Base-by-base conservation (phyloP, 2,329 filamentous ascomycete species). In the Colletotrichum phormii region DNA sequence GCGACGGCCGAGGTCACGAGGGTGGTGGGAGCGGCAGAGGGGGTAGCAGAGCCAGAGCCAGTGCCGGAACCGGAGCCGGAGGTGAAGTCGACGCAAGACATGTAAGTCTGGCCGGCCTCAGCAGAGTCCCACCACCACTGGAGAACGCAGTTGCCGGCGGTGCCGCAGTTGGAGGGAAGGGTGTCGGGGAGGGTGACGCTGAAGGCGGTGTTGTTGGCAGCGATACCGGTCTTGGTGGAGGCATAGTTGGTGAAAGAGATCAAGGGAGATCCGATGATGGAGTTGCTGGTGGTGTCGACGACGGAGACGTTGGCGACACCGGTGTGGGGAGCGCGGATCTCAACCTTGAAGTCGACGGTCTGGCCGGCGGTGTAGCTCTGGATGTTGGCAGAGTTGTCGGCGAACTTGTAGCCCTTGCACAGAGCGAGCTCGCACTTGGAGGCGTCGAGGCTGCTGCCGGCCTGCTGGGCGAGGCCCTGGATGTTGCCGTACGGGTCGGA, bases 111-210 rank as follows among this genome's bases (percentile, higher is more conserved):
- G 72, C 87, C 77, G 74, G 89, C 86, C 73, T 82, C 83, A n/a
- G 80, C 78, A 2, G 89, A 89, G 75, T 90, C 84, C 90, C 90
- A 92, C 80, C 84, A 91, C 89, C 89, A 91, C 80, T 92, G 90
- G 59, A 92, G 83, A 5, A 88, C 79, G 64, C 83, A 85, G 74
- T 82, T 80, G 51, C 89, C 89, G 24, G 85, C 84, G 22, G 80
- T 84, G 54, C 84, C 79, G 79, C 89, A 91, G 70, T 87, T 78
- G 73, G 77, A 77, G 22, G 77, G 79, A 22, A 89, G 80, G 74
- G 85, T 82, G 54, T 77, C 76, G 1, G 89, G 89, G 74, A 91
- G 88, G 49, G 85, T 90, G 77, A 90, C 83, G 75, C 82, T 84
- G 81, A 91, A 91, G 72, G 82, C 82, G 54, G 83, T 77, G 73